phyloP scores from a whole-genome alignment of 257 asterid genomes.

The Solanum chilense region DNA sequence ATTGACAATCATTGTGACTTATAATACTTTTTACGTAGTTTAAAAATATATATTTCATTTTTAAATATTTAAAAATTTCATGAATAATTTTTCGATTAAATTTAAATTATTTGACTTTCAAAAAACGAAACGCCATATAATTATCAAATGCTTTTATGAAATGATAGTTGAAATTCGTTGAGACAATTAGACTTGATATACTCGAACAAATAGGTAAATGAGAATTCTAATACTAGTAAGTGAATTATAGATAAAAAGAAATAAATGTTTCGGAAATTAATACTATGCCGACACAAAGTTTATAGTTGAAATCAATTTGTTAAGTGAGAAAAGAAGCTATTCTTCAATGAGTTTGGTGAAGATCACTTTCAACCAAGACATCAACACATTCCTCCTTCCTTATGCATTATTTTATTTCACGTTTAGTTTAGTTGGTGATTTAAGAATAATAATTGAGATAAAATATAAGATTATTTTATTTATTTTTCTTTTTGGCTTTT shows the following conservation, averaged over 20 bases:
- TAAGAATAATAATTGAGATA: neutral
- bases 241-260: neutral
- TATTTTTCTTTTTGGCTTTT: rapidly evolving
- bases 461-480: too few relatives aligned
- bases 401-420: neutral
- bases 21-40: too few relatives aligned
- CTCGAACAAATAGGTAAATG: too few relatives aligned
- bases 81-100: too few relatives aligned
- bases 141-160: too few relatives aligned
- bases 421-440: neutral
- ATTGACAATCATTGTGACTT: too few relatives aligned
- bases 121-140: too few relatives aligned
- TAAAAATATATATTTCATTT: too few relatives aligned
- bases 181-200: too few relatives aligned
- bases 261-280: neutral
- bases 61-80: too few relatives aligned
- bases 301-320: neutral
- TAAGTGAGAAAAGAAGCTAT: neutral
- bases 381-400: neutral
- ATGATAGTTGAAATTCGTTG: too few relatives aligned
- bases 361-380: neutral
- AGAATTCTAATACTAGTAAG: neutral
- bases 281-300: neutral
- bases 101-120: too few relatives aligned
- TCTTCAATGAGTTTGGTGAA: neutral